These are phyloP conservation scores for Quercus rubra DNA, from an alignment of 306 rosid genomes.

Conservation along the genomic window DNA sequence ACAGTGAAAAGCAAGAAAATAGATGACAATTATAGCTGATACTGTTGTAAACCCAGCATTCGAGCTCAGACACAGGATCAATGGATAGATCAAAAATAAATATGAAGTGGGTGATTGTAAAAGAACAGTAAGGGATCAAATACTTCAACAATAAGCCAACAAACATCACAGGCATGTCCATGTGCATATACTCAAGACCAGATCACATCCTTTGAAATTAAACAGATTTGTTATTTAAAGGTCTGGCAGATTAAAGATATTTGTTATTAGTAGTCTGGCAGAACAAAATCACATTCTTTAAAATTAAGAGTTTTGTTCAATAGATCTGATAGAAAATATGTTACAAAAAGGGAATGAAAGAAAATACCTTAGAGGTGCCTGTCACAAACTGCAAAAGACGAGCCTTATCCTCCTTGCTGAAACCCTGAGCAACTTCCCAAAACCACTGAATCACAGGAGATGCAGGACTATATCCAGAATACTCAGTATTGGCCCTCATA, in stretches of 20 bases:
- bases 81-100: not conserved
- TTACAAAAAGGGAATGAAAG: not conserved
- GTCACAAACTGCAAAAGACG: constrained; percentile 97
- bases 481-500: constrained; percentile 92
- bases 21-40: not conserved
- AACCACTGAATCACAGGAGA: constrained; percentile 92
- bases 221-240: too few species aligned
- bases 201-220: not conserved
- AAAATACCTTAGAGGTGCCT: constrained; percentile 92
- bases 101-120: not conserved
- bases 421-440: constrained; percentile 92
- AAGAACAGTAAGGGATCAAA: not conserved
- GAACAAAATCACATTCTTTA: not conserved
- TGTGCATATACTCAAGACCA: not conserved
- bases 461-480: constrained; percentile 86
- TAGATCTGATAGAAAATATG: not conserved
- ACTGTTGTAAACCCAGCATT: not conserved
- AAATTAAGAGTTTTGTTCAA: not conserved
- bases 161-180: not conserved
- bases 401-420: constrained; percentile 98
- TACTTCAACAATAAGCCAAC: not conserved
- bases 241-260: too few species aligned
- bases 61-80: not conserved
- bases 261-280: too few species aligned
- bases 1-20: too few species aligned